Percentiles rank a stretch among this genome's conserved stretches.
phyloP scores from a whole-genome alignment of 1,284 basidiomycete species.

The Hypsizygus ulmarius region DNA sequence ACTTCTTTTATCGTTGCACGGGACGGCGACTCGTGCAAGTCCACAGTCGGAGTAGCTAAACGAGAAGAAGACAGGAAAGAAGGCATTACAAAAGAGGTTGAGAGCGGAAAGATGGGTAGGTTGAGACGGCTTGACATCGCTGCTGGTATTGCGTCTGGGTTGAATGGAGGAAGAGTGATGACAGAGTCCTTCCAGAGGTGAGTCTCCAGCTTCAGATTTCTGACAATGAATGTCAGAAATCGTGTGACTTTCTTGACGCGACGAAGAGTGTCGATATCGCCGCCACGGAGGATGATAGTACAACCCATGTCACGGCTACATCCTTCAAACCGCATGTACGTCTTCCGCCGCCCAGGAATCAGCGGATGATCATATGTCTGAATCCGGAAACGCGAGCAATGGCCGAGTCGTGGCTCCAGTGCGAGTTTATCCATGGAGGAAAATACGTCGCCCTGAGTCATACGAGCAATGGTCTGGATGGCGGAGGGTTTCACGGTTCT shows the following conservation, averaged over 20 bases:
- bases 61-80: conserved; percentile 35
- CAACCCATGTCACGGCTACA: conserved; percentile 91
- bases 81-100: conserved; percentile 26
- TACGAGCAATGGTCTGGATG: conserved; percentile 84
- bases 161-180: conserved; percentile 72
- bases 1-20: conserved; percentile 23
- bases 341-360: conserved; percentile 90
- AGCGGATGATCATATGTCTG: conserved; percentile 94
- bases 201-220: conserved; percentile 92
- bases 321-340: conserved; percentile 97
- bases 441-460: conserved; percentile 94
- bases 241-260: conserved; percentile 91
- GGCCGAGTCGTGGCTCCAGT: conserved; percentile 86
- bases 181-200: conserved; percentile 94
- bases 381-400: conserved; percentile 85
- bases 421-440: conserved; percentile 95
- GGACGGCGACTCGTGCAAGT: conserved; percentile 14
- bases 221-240: conserved; percentile 89
- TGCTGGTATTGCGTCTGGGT: conserved; percentile 60
- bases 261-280: conserved; percentile 72
- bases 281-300: conserved; percentile 92
- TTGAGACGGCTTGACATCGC: conserved; percentile 29
- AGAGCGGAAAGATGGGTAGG: conserved; percentile 22
- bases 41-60: conserved; percentile 25
- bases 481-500: conserved; percentile 87